These are phyloP conservation scores for Bruguiera hainesii DNA, from an alignment of 441 rosid species.

Conservation along the genomic window DNA sequence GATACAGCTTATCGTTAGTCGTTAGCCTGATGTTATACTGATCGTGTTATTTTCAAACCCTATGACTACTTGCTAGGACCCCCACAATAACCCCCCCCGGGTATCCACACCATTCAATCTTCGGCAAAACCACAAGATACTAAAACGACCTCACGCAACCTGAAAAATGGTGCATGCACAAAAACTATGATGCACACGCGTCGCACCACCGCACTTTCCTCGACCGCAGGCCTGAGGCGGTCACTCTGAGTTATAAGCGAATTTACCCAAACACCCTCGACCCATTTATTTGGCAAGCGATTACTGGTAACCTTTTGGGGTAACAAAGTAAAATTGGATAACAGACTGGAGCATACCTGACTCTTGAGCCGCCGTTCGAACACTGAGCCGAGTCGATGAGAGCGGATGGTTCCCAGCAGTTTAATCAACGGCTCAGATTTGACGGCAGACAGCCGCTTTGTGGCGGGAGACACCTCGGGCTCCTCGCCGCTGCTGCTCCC, in stretches of 20 bases:
- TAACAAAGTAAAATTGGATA: background rate
- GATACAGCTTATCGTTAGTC: conserved; percentile 4
- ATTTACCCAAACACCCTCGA: too few relatives aligned
- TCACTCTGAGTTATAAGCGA: too few relatives aligned
- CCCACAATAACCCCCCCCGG: conserved; percentile 9
- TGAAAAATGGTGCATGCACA: too few relatives aligned
- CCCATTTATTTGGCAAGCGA: background rate
- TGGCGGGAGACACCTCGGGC: conserved; percentile 50
- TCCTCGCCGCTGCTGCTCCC: conserved; percentile 41
- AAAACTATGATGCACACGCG: too few relatives aligned
- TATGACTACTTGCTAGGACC: background rate
- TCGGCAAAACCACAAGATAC: too few relatives aligned
- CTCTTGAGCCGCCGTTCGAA: conserved; percentile 48
- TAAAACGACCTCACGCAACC: too few relatives aligned
- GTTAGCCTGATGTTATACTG: background rate
- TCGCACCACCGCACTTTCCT: too few relatives aligned
- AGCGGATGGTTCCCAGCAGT: conserved; percentile 33
- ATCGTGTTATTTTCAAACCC: conserved; percentile 7
- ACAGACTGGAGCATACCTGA: conserved; percentile 35
- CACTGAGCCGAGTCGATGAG: conserved; percentile 46
- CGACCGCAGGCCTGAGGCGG: too few relatives aligned
- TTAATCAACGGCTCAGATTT: conserved; percentile 38
- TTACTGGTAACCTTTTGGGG: background rate
- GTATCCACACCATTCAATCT: background rate
- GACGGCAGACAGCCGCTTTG: conserved; percentile 30